phyloP scores from a whole-genome alignment of 768 basidiomycete species.

The Lactifluus volemus region DNA sequence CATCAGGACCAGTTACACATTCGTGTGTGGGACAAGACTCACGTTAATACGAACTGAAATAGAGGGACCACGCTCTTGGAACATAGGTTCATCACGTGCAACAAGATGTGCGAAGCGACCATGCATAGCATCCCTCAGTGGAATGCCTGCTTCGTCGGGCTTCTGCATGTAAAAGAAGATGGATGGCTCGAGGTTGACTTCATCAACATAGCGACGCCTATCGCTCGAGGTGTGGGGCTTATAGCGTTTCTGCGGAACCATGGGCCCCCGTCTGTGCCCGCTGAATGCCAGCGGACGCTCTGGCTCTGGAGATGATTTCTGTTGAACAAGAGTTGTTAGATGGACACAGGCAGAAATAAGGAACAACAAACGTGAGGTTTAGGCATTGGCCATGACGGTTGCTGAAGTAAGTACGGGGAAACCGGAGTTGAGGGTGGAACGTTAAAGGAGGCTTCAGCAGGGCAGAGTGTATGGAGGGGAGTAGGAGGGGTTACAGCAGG shows the following conservation, averaged over 20 bases:
- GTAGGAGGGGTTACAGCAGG: slow-evolving; percentile 11
- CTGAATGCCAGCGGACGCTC: slow-evolving; percentile 10
- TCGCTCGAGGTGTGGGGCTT: slow-evolving; percentile 72
- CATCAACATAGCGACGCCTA: slow-evolving; percentile 65
- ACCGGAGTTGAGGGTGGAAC: neutral
- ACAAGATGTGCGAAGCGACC: slow-evolving; percentile 46
- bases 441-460: neutral
- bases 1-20: slow-evolving; percentile 12
- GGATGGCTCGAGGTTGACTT: slow-evolving; percentile 53
- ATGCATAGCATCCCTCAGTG: slow-evolving; percentile 54
- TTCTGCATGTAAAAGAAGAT: slow-evolving; percentile 52
- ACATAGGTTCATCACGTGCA: slow-evolving; percentile 57
- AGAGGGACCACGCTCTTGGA: slow-evolving; percentile 65
- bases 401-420: slow-evolving; percentile 5
- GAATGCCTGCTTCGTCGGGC: slow-evolving; percentile 51
- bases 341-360: neutral
- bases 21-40: slow-evolving; percentile 20
- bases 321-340: neutral
- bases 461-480: neutral
- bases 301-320: slow-evolving; percentile 10
- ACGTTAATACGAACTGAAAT: slow-evolving; percentile 75
- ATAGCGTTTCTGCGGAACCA: slow-evolving; percentile 65
- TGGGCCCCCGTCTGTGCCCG: slow-evolving; percentile 24
- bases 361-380: neutral
- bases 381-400: neutral